phyloP scores from a whole-genome alignment of 441 rosid genomes.

The Mallotus japonicus region DNA sequence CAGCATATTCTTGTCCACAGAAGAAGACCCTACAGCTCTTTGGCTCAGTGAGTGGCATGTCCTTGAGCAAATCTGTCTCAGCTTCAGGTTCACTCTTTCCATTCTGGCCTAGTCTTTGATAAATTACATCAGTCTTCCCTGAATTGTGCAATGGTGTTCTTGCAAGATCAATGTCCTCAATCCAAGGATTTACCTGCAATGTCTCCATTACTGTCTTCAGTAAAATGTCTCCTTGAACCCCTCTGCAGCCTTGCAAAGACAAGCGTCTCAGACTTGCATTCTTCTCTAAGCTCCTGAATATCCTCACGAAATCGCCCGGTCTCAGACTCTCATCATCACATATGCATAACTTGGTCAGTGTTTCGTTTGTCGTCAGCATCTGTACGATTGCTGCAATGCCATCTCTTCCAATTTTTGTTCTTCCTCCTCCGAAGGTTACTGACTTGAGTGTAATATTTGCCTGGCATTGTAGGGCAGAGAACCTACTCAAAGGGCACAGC shows the following conservation, averaged over 20 bases:
- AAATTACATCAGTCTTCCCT: conserved; percentile 66
- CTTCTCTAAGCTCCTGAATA: conserved; percentile 69
- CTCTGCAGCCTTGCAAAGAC: conserved; percentile 86
- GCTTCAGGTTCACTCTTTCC: conserved; percentile 49
- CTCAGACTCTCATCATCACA: conserved; percentile 71
- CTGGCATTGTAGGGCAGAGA: conserved; percentile 76
- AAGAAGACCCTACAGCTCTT: conserved; percentile 81
- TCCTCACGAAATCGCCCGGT: conserved; percentile 63
- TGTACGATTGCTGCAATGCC: conserved; percentile 71
- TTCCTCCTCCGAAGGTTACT: conserved; percentile 67
- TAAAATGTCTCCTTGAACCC: conserved; percentile 67
- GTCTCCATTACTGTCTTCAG: conserved; percentile 69
- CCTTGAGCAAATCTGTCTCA: conserved; percentile 65
- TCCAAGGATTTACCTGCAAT: conserved; percentile 79
- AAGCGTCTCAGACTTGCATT: conserved; percentile 68
- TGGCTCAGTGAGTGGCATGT: conserved; percentile 84
- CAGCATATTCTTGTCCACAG: conserved; percentile 95
- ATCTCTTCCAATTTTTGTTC: conserved; percentile 65
- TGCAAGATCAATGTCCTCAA: conserved; percentile 78
- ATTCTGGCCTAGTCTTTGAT: conserved; percentile 75
- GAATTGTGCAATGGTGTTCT: conserved; percentile 72
- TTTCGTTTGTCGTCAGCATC: conserved; percentile 81
- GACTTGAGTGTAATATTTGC: conserved; percentile 78
- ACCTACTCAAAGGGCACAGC: conserved; percentile 85
- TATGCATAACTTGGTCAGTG: conserved; percentile 60